Percentiles rank a stretch among this genome's conserved stretches.
Evolutionary conservation across 148 eudicot species (phyloP).

Genomic region (Vaccinium corymbosum): DNA sequence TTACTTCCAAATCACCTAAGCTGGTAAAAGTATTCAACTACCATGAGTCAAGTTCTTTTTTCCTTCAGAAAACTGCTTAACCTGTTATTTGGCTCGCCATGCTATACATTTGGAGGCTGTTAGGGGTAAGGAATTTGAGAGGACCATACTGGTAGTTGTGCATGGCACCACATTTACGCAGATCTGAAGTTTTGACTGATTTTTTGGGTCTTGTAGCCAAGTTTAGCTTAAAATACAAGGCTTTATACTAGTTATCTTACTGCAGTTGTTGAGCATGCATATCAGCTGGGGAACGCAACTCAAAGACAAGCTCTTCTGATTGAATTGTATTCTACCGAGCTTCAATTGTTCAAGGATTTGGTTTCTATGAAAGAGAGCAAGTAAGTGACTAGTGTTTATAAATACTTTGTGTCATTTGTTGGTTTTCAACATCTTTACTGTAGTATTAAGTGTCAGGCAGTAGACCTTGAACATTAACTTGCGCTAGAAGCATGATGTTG

Average conservation of each 20-base stretch:
- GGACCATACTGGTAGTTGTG: neutral
- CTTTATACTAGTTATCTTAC: constrained; percentile 14
- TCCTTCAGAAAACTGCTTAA: neutral
- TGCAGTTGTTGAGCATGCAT: constrained; percentile 88
- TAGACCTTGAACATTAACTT: neutral
- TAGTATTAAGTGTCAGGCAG: neutral
- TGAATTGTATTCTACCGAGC: constrained; percentile 93
- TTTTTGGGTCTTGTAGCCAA: neutral
- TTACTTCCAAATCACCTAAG: neutral
- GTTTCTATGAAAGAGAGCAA: constrained; percentile 62
- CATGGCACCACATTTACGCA: neutral
- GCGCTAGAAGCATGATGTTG: neutral
- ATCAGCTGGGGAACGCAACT: constrained; percentile 63
- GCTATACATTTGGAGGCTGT: neutral
- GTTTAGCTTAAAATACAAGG: neutral
- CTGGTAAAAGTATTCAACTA: neutral
- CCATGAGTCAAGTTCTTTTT: neutral
- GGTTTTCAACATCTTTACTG: neutral
- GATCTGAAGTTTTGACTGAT: neutral
- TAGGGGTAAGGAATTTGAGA: constrained; percentile 1
- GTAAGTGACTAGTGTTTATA: constrained; percentile 30
- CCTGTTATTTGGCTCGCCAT: neutral
- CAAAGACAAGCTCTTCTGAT: constrained; percentile 77
- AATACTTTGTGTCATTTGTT: neutral
- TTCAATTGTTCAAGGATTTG: constrained; percentile 85